These are phyloP conservation scores for Withania somnifera DNA, from an alignment of 305 asterid species.

Conservation along the genomic window DNA sequence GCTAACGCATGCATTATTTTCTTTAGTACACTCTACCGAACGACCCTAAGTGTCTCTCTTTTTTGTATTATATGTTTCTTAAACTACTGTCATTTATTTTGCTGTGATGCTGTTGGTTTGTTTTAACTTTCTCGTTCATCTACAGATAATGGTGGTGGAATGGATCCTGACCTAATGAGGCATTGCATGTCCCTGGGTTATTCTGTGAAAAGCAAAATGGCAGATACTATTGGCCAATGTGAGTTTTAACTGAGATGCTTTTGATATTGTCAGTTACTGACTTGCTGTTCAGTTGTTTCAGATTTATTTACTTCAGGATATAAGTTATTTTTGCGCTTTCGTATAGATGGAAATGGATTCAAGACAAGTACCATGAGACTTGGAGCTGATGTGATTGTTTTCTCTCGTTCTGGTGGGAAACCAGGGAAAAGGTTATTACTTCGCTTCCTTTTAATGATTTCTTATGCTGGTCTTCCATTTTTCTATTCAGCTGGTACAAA, in stretches of 20 bases:
- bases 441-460: not conserved
- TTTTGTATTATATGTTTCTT: not conserved
- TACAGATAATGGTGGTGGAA: slow-evolving; percentile 82
- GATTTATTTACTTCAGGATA: not conserved
- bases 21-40: no score
- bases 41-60: no score
- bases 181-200: slow-evolving; percentile 82
- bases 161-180: slow-evolving; percentile 64
- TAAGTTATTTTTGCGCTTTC: not conserved
- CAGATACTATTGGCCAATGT: slow-evolving; percentile 81
- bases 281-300: not conserved
- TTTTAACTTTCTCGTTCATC: not conserved
- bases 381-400: slow-evolving; percentile 81
- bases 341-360: slow-evolving; percentile 81
- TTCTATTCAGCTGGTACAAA: not conserved
- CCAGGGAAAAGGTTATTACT: slow-evolving; percentile 5
- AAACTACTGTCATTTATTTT: not conserved
- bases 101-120: not conserved
- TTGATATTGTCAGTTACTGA: not conserved
- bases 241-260: slow-evolving; percentile 10
- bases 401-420: slow-evolving; percentile 34
- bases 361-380: slow-evolving; percentile 91
- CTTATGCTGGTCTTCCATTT: not conserved
- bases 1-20: no score
- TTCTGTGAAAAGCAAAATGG: slow-evolving; percentile 66